Percentiles rank a stretch among this genome's conserved stretches.
These are phyloP conservation scores for Begonia loranthoides DNA, from an alignment of 306 rosid genomes.

Conservation along the genomic window DNA sequence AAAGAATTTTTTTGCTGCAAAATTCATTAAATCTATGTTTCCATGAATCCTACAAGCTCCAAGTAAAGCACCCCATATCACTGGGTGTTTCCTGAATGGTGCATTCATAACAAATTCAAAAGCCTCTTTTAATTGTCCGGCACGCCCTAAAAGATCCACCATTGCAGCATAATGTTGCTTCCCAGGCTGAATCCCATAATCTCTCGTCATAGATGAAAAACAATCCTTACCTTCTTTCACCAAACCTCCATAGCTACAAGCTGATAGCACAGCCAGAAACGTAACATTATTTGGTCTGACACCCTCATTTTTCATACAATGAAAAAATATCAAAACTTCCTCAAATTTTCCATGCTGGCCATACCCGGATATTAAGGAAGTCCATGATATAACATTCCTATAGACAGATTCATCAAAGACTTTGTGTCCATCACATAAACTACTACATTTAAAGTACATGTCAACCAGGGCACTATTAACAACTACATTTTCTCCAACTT, in stretches of 20 bases:
- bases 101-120: slow-evolving; percentile 39
- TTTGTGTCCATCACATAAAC: slow-evolving; percentile 33
- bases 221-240: slow-evolving; percentile 45
- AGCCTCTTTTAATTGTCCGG: slow-evolving; percentile 52
- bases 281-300: slow-evolving; percentile 59
- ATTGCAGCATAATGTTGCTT: slow-evolving; percentile 61
- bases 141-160: slow-evolving; percentile 60
- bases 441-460: slow-evolving; percentile 71
- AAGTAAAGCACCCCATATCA: slow-evolving; percentile 62
- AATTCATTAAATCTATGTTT: slow-evolving; percentile 37
- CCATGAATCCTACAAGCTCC: slow-evolving; percentile 68
- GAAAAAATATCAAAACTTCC: slow-evolving; percentile 48
- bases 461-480: slow-evolving; percentile 60
- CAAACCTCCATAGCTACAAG: slow-evolving; percentile 72
- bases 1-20: slow-evolving; percentile 51
- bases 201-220: slow-evolving; percentile 54
- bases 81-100: slow-evolving; percentile 54
- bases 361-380: slow-evolving; percentile 57
- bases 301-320: slow-evolving; percentile 49
- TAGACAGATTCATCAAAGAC: slow-evolving; percentile 39
- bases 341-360: slow-evolving; percentile 55
- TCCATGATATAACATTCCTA: slow-evolving; percentile 66
- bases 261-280: slow-evolving; percentile 68
- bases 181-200: slow-evolving; percentile 47
- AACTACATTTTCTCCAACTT: slow-evolving; percentile 38